Evolutionary conservation across 805 yeast genomes (phyloP).

Genomic region (Scheffersomyces coipomensis): DNA sequence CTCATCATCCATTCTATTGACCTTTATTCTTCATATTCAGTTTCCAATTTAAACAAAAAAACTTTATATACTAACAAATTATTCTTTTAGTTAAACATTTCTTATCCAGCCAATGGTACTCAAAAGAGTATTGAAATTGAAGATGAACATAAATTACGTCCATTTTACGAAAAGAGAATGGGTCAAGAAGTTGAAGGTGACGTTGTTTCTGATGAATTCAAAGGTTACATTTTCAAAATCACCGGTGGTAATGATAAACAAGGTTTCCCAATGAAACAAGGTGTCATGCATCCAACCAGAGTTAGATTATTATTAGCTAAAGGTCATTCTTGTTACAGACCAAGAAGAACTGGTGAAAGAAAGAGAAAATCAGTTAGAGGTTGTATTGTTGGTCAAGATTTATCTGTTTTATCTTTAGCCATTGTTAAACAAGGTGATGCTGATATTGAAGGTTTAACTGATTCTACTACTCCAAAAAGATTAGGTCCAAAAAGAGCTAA

Average conservation of each 20-base stretch:
- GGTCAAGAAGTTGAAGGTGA: constrained; percentile 99
- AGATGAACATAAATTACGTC: constrained; percentile 98
- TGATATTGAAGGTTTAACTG: constrained; percentile 95
- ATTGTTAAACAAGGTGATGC: constrained; percentile 96
- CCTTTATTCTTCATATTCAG: not conserved
- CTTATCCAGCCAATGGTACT: constrained; percentile 99
- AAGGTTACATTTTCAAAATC: constrained; percentile 98
- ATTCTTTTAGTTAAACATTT: constrained; percentile 83
- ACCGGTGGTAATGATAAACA: constrained; percentile 99
- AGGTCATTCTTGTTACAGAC: constrained; percentile 99
- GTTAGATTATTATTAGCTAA: constrained; percentile 91
- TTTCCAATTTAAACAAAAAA: not conserved
- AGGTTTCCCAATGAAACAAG: constrained; percentile 99
- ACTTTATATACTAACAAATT: constrained; percentile 9
- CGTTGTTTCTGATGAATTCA: constrained; percentile 97
- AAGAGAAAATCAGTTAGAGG: constrained; percentile 99
- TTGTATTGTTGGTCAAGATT: constrained; percentile 96
- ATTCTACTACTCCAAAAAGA: constrained; percentile 94
- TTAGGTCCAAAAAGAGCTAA: constrained; percentile 99
- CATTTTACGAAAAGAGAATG: constrained; percentile 98
- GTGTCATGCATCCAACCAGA: constrained; percentile 99
- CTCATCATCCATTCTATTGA: not conserved
- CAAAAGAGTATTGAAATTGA: constrained; percentile 97
- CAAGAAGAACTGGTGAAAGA: constrained; percentile 99
- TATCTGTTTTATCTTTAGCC: constrained; percentile 91